phyloP scores from a whole-genome alignment of 2,329 filamentous ascomycete genomes.

The Catunica adiposa region DNA sequence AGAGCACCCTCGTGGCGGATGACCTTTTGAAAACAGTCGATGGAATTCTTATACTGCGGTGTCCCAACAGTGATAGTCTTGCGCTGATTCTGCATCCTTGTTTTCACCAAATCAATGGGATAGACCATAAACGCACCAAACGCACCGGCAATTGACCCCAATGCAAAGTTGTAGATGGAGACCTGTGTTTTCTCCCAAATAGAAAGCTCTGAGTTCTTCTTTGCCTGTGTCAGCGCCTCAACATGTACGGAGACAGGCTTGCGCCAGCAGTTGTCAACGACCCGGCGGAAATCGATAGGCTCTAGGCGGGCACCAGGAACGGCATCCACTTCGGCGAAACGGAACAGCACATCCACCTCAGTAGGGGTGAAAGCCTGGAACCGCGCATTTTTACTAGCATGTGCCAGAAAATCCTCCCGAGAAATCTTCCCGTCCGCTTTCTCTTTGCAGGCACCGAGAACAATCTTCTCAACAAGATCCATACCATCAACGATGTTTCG shows the following conservation, averaged over 20 bases:
- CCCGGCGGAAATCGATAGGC: conserved; percentile 77
- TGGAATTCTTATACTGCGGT: conserved; percentile 86
- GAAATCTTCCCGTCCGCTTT: conserved; percentile 87
- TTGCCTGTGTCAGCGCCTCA: conserved; percentile 18
- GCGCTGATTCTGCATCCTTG: conserved; percentile 93
- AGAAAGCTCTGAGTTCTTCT: conserved; percentile 21
- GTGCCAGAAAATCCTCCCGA: conserved; percentile 81
- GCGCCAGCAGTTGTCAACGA: conserved; percentile 85
- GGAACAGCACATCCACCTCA: conserved; percentile 97
- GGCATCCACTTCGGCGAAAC: conserved; percentile 87
- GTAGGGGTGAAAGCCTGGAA: conserved; percentile 96
- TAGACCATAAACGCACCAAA: conserved; percentile 99
- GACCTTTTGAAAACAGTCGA: conserved; percentile 90
- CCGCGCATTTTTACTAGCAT: conserved; percentile 75
- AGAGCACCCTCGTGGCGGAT: conserved; percentile 78
- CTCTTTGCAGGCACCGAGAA: conserved; percentile 70
- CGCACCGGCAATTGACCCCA: conserved; percentile 81
- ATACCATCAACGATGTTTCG: conserved; percentile 97
- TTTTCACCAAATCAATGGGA: conserved; percentile 97
- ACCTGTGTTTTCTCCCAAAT: conserved; percentile 30
- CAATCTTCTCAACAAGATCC: conserved; percentile 88
- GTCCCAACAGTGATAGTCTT: conserved; percentile 59
- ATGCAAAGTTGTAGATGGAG: conserved; percentile 75
- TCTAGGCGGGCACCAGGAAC: conserved; percentile 54
- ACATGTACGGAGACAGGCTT: conserved; percentile 31